Percentiles rank a stretch among this genome's conserved stretches.
phyloP scores from a whole-genome alignment of 2,329 filamentous ascomycete genomes.

The Cladosporium sp. region DNA sequence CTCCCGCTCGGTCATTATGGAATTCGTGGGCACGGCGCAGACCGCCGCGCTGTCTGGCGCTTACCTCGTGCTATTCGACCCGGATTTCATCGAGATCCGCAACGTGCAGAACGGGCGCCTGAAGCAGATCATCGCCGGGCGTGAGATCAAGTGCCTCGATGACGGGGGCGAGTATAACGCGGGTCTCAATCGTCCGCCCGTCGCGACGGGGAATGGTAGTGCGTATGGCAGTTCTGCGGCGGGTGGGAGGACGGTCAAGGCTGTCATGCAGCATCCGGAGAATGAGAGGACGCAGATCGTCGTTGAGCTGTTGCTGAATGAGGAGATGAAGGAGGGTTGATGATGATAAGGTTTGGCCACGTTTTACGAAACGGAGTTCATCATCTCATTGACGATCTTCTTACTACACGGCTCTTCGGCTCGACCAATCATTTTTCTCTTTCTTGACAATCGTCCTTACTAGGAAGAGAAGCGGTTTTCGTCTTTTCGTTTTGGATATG shows the following conservation, averaged over 20 bases:
- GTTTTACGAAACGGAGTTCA: too few species aligned
- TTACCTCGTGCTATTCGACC: conserved; percentile 89
- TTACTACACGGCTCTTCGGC: too few species aligned
- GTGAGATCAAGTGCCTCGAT: conserved; percentile 86
- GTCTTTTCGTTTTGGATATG: neutral
- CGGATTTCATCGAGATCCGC: conserved; percentile 93
- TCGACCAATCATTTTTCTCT: too few species aligned
- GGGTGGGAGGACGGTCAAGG: conserved; percentile 73
- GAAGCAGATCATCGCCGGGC: conserved; percentile 88
- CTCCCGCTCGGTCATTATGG: conserved; percentile 90
- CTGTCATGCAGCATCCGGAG: conserved; percentile 93
- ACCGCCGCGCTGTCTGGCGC: conserved; percentile 85
- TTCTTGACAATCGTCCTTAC: too few species aligned
- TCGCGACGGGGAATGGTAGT: conserved; percentile 31
- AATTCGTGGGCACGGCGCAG: conserved; percentile 92
- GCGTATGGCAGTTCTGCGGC: conserved; percentile 26
- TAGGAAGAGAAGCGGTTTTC: neutral
- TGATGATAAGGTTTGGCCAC: too few species aligned
- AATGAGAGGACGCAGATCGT: conserved; percentile 80
- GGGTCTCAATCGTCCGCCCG: conserved; percentile 17
- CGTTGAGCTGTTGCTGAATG: conserved; percentile 87
- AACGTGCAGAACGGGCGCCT: conserved; percentile 94
- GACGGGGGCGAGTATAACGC: conserved; percentile 66
- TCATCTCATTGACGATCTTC: too few species aligned
- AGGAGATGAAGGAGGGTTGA: conserved; percentile 51